Base-by-base conservation (phyloP, 1,284 basidiomycete genomes). In the Leccinum laetum region DNA sequence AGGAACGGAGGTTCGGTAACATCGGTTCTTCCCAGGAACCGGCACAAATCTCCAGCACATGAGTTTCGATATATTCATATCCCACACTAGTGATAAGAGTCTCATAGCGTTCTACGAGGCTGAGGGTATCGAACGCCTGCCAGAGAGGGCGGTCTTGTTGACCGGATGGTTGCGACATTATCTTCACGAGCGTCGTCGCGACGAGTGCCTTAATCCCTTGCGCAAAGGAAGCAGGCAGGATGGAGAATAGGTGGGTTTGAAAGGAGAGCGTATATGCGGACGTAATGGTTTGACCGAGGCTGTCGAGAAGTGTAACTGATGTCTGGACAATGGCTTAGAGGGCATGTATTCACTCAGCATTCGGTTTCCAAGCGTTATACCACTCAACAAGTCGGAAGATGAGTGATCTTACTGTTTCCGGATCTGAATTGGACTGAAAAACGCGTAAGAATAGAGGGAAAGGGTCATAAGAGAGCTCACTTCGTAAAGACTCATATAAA, bases 71-170 rank as follows among this genome's bases (percentile, higher is more conserved):
- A 69, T 89, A 87, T 69, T 93, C 90, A 70, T 95, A 94, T 37
- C 93, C 92, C 2, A 96, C 90, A 64, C 87, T 88, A 32, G 91
- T 89, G 29, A 98, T 85, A 61, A 95, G 87, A 2, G 88, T 87
- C 69, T 96, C 93, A 73, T 94, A 96, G 35, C 94, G 86, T 65
- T 95, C 92, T 35, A 95, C 81, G 13, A 97, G 80, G 2, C 92
- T 92, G 0, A 98, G 83, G 2, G 84, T 80, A 61, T 92, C 89
- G 58, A 95, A 89, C 0, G 86, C 81, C 16, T 79, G 79, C 90
- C 90, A 93, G 32, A 86, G 74, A 21, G 76, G 67, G 4, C 70
- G 74, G 55, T 76, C 77, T 55, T 76, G 77, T 10, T 76, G 76
- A 56, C 77, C 72, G n/a, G 74, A 68, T 14, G 75, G 65, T 16